phyloP scores from a whole-genome alignment of 2,329 filamentous ascomycete genomes.

The Colletotrichum sp. region DNA sequence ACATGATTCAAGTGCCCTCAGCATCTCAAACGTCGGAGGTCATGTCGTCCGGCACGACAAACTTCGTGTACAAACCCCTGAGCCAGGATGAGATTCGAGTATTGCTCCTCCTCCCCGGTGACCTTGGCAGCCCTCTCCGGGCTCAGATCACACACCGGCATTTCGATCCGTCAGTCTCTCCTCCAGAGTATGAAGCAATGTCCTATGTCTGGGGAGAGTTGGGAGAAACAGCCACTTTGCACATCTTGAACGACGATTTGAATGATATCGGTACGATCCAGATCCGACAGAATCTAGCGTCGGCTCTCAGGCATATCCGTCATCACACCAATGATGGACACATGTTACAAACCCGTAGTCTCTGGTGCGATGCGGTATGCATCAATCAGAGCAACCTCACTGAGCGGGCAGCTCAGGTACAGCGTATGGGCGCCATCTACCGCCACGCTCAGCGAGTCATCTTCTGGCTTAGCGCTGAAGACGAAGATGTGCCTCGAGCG shows the following conservation, averaged over 20 bases:
- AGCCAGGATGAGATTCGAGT: background rate
- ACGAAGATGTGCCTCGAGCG: background rate
- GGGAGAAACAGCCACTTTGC: background rate
- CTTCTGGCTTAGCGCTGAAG: background rate
- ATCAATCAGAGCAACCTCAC: background rate
- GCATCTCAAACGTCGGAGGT: fast-evolving
- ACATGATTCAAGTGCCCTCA: background rate
- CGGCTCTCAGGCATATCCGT: background rate
- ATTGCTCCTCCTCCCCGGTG: background rate
- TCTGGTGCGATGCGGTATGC: background rate
- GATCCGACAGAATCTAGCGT: background rate
- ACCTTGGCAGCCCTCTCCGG: background rate
- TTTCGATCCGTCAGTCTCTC: background rate
- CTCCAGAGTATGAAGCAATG: background rate
- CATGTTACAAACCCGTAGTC: background rate
- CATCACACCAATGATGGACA: background rate
- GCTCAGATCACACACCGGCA: background rate
- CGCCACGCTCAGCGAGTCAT: background rate
- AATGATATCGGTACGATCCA: background rate
- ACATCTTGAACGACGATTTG: background rate
- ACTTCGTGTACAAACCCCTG: fast-evolving
- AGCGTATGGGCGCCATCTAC: background rate
- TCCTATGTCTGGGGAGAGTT: background rate
- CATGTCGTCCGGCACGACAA: background rate
- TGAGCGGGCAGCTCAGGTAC: background rate